Base-by-base conservation (phyloP, 2,329 filamentous ascomycete species). In the Exophiala oligosperma region DNA sequence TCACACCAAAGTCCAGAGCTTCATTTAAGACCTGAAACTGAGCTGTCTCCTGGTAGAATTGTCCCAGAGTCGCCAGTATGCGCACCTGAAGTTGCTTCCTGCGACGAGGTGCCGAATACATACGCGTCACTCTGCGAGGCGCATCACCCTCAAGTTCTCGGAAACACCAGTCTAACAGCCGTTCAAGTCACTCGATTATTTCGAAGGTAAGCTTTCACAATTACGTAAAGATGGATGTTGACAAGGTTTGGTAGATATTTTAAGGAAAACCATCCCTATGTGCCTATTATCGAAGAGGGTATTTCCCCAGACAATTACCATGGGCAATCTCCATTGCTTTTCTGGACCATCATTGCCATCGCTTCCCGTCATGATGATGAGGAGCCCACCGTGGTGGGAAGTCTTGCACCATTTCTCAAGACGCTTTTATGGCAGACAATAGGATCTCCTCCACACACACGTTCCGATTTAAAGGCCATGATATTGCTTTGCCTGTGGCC, bases 401-500 rank as follows among this genome's bases (percentile, higher is more conserved):
- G 69, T 66, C 70, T 80, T 14, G 68, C 75, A 24, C 73, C 70
- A 6, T 83, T 83, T 2, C 73, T 85, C 57, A 81, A 79, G 38
- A 76, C 81, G 58, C 71, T 86, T 52, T 77, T 86, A n/a, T 87
- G 84, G 83, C 81, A 81, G 58, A 85, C 83, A 0, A 73, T 87
- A 50, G 77, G 79, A 38, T 79, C 83, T 57, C 81, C 84, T 1
- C 83, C 84, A 24, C 84, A 86, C 61, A 84, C 79, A 56, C 85
- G 87, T 65, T 82, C 86, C 65, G 79, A 85, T 23, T 82, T 85
- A 59, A 86, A 87, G 69, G 84, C 84, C 0, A 71, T 87, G 26
- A 84, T 83, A 65, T 66, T 87, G 52, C 74, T 87, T 9, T 87
- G 84, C 69, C 83, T 83, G 4, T 87, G 84, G 84, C 84, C 84